These are phyloP conservation scores for Wickerhamiella kazuoi DNA, from an alignment of 805 yeast species.

Conservation along the genomic window DNA sequence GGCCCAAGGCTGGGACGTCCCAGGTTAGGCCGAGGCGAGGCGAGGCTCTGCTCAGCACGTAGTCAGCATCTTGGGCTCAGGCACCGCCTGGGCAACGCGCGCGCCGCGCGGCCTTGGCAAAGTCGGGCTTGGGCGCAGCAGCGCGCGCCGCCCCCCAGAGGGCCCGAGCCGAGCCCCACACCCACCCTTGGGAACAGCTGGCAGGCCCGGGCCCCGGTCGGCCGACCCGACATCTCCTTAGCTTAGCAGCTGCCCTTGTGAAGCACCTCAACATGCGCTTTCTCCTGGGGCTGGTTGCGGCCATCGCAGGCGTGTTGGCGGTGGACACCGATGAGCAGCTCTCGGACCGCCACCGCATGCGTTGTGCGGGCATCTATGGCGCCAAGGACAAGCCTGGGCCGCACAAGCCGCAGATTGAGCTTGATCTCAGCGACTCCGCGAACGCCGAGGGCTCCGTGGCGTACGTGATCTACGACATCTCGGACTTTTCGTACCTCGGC, in stretches of 20 bases:
- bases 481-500: conserved; percentile 59
- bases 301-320: neutral
- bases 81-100: too few species aligned
- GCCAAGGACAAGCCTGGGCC: conserved; percentile 73
- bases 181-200: too few species aligned
- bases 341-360: conserved; percentile 26
- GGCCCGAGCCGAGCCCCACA: too few species aligned
- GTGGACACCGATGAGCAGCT: neutral
- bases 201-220: too few species aligned
- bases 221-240: neutral
- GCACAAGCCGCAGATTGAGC: conserved; percentile 7
- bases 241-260: too few species aligned
- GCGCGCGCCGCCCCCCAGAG: too few species aligned
- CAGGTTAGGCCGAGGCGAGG: too few species aligned
- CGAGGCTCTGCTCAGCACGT: too few species aligned
- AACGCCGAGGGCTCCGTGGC: conserved; percentile 25
- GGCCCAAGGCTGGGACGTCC: too few species aligned
- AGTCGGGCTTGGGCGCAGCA: too few species aligned
- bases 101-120: too few species aligned
- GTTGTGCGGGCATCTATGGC: conserved; percentile 82
- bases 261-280: neutral
- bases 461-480: conserved; percentile 66
- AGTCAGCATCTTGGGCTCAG: too few species aligned
- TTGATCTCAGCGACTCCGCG: conserved; percentile 7
- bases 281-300: neutral